Evolutionary conservation across 2,329 filamentous ascomycete species (phyloP), one percentile per base, ranked within the genome.

Genomic region (Ambrosiella cleistominuta): DNA sequence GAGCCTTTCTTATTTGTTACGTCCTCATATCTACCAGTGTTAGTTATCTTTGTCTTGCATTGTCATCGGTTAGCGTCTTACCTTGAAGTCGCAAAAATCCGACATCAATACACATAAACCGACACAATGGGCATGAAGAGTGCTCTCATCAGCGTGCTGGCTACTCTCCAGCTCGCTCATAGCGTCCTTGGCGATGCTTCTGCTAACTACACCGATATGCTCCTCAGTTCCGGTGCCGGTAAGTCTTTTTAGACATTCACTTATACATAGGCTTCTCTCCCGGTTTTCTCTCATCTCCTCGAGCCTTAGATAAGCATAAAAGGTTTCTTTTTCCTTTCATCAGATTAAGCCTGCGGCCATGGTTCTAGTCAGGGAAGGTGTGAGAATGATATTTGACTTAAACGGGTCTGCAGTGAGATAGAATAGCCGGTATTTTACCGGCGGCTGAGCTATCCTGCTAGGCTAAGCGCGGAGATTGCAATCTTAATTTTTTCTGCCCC

Each of bases 171-270:
- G 37, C 57, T 62, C 27, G 62, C 57, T 45, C 54, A 55, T 44
- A 45, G 57, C 15, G 56, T 57, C 8, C 52, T 61, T 11, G 61
- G 60, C 2, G 60, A 60, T 57, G 61, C 62, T 5, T 63, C 62
- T 6, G 56, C 57, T 44, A 63, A 63, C 61, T 63, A 63, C 55
- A 63, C 60, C 0, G 59, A 61, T 12, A 61, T 63, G 54, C 53
- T 64, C 0, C 45, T 64, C 5, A 63, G 61, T 47, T 63, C 63
- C 2, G 60, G 59, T 40, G 62, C 63, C 3, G 56, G 62, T 63
- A 44, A 6, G 62, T 59, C 37, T 17, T 19, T 49, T 11, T 42
- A 42, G n/a, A 27, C 27, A 27, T 27, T 27, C 4, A 27, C 4
- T 27, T 27, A 42, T 42, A 42, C n/a, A 42, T n/a, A 8, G 6